Conservation (phyloP, 2,329 filamentous ascomycete species). For the Aspergillus phoenicis region DNA sequence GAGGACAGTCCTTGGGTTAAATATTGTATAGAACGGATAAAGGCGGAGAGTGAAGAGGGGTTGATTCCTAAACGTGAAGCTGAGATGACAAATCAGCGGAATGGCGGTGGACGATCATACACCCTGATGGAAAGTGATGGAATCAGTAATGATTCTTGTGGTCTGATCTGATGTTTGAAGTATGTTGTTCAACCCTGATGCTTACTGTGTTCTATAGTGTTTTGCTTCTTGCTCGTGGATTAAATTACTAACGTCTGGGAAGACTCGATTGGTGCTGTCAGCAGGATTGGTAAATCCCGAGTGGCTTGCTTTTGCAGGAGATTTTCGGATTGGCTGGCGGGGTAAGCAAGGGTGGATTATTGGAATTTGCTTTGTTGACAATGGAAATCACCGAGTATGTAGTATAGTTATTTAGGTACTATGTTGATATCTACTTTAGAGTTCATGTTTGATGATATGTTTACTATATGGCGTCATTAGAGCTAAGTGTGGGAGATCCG, state of each 20-base stretch:
- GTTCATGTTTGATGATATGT: not conserved
- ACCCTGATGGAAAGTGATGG: not conserved
- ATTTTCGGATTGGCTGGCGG: no score
- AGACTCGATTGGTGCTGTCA: no score
- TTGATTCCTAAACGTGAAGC: not conserved
- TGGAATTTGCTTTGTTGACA: not conserved
- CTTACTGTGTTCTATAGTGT: not conserved
- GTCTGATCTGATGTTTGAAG: not conserved
- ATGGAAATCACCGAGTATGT: not conserved
- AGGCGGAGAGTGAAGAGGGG: not conserved
- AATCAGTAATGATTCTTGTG: not conserved
- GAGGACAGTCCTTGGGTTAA: no score
- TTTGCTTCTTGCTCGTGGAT: no score
- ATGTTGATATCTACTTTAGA: no score
- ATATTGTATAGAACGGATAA: not conserved
- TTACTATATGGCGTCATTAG: not conserved
- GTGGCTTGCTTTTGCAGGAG: no score
- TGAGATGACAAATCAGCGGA: slow-evolving; percentile 1
- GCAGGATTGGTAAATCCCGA: no score
- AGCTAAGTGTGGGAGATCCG: not conserved
- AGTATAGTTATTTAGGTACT: not conserved
- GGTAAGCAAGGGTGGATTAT: no score
- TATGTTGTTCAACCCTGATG: not conserved
- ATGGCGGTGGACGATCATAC: not conserved
- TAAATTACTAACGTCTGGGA: no score